Base-by-base conservation (phyloP, 2,329 filamentous ascomycete species). In the Cytospora mali region DNA sequence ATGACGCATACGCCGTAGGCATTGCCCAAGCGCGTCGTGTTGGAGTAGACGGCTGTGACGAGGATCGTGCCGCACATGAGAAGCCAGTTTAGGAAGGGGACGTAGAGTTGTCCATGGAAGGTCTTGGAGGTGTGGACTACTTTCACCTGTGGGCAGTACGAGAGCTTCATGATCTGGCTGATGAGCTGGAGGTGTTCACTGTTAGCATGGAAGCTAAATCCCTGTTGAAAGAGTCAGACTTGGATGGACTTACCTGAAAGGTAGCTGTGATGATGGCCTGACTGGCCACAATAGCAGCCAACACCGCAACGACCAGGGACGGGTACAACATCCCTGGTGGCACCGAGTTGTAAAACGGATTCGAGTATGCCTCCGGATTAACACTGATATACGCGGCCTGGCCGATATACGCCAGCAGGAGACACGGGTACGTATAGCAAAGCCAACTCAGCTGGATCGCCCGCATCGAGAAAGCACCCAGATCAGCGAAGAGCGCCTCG, bases 1-100 rank as follows among this genome's bases (percentile, higher is more conserved):
- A 92, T 91, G 69, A 92, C 89, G 67, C 90, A 92, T 11, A 90
- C 86, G 27, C 89, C 88, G 68, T 92, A 92, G 0, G 89, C 89
- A 68, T 91, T 85, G 23, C 89, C 89, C 0, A 91, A 80, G 62
- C 80, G 80, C 0, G 85, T 89, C 1, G 87, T 89, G 80, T 85
- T 88, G 70, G 86, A 89, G 75, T 90, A 92, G 7, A 90, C 83
- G 0, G 84, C 85, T 1, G 89, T 89, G 7, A 92, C 85, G 23
- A 91, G 77, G 29, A 93, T 82, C 0, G 88, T 89, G 0, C 88
- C 88, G 49, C 89, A 79, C 86, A 92, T 89, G 66, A 92, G 79
- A 0, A 92, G 76, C 87, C 89, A 92, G 69, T 93, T 93, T 3
- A 87, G 85, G 13, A 90, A 77, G 0, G 90, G 90, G 21, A 93